A percentile compares a stretch with the other conserved stretches of the same genome.
These are phyloP conservation scores for Pelargonium myrrhifolium DNA, from an alignment of 441 rosid species.

Conservation along the genomic window DNA sequence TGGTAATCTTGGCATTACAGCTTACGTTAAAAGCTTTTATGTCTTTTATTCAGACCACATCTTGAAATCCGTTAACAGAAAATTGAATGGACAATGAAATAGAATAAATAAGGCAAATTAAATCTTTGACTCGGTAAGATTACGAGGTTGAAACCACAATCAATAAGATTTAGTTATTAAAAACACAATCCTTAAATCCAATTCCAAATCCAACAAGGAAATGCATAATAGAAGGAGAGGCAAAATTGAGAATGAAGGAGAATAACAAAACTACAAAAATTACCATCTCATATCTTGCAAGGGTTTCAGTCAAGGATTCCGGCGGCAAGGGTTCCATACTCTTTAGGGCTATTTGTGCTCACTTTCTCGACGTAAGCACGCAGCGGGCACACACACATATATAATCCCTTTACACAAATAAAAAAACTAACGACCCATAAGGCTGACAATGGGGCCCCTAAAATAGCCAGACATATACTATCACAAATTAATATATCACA, in stretches of 20 bases:
- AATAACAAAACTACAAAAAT: not conserved
- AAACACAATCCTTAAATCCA: not conserved
- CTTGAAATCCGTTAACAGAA: too few species aligned
- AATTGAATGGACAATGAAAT: too few species aligned
- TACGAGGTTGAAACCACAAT: not conserved
- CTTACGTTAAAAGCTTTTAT: too few species aligned
- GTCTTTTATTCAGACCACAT: too few species aligned
- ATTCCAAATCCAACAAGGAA: not conserved
- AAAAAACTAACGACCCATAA: too few species aligned
- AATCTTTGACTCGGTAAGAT: not conserved
- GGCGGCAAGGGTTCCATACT: not conserved
- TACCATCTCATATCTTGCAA: not conserved
- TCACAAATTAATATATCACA: too few species aligned
- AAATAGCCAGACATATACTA: not conserved
- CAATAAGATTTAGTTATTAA: not conserved
- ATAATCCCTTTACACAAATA: not conserved
- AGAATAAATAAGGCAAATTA: not conserved
- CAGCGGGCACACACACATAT: too few species aligned
- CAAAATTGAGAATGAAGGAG: not conserved
- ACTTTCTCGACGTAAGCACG: too few species aligned
- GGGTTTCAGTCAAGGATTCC: not conserved
- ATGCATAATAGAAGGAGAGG: not conserved
- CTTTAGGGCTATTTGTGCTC: too few species aligned
- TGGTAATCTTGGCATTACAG: too few species aligned
- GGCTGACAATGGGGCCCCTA: not conserved